Evolutionary conservation across 2,329 filamentous ascomycete genomes (phyloP).

Genomic region (Juglanconis sp.): DNA sequence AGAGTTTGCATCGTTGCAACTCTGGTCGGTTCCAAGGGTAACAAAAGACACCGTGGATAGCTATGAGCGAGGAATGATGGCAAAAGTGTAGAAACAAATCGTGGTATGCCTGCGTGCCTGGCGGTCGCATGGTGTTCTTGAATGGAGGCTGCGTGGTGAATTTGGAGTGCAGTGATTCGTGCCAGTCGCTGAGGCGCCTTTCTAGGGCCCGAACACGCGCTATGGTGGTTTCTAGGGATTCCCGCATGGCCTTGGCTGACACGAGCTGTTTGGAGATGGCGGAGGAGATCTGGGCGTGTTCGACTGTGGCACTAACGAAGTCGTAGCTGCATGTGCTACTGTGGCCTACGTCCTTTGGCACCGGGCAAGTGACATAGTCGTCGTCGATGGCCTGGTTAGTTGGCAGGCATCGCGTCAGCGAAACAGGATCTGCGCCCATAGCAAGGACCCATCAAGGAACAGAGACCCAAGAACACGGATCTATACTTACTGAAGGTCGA

Average conservation of each 20-base stretch:
- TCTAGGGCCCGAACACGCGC: background rate
- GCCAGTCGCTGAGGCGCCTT: background rate
- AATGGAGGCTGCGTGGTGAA: background rate
- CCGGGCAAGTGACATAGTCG: constrained; percentile 18
- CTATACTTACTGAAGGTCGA: constrained; percentile 19
- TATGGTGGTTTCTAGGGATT: constrained; percentile 1
- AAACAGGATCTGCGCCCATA: too few species aligned
- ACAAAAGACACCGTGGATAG: background rate
- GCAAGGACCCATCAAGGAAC: background rate
- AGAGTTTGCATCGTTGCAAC: constrained; percentile 1
- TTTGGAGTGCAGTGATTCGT: background rate
- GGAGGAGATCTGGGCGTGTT: constrained; percentile 17
- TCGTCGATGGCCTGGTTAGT: constrained; percentile 17
- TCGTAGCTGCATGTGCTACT: constrained; percentile 5
- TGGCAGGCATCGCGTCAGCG: too few species aligned
- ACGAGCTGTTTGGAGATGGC: constrained; percentile 12
- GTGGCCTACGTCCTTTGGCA: background rate
- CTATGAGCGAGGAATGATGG: background rate
- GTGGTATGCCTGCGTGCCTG: background rate
- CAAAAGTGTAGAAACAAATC: background rate
- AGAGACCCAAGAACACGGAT: background rate
- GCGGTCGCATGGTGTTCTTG: background rate
- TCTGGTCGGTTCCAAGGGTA: constrained; percentile 1
- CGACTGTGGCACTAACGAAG: constrained; percentile 1
- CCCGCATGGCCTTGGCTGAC: constrained; percentile 1